Evolutionary conservation across 2,329 filamentous ascomycete genomes (phyloP).

Genomic region (Sclerotiophoma versabilis): DNA sequence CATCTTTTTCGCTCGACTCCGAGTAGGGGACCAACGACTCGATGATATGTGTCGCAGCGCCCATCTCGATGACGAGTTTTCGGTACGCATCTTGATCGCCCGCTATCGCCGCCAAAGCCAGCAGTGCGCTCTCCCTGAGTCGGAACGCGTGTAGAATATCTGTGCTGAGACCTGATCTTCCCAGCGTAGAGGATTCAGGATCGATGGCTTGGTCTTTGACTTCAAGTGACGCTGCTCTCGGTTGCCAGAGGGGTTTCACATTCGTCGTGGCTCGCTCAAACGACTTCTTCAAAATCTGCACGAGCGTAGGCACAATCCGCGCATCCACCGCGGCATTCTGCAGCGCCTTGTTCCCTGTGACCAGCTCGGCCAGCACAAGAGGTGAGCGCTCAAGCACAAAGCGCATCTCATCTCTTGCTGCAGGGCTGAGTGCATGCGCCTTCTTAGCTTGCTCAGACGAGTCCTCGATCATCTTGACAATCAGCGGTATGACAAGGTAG

Average conservation of each 20-base stretch:
- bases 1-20: slow-evolving; percentile 61
- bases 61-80: slow-evolving; percentile 81
- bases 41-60: slow-evolving; percentile 81
- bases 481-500: slow-evolving; percentile 55
- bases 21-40: slow-evolving; percentile 76
- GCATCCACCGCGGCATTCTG: slow-evolving; percentile 84
- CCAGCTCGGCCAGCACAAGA: slow-evolving; percentile 76
- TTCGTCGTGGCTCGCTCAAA: slow-evolving; percentile 65
- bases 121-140: slow-evolving; percentile 77
- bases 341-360: slow-evolving; percentile 78
- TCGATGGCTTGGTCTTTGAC: slow-evolving; percentile 39
- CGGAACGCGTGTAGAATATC: slow-evolving; percentile 72
- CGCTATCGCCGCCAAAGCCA: slow-evolving; percentile 81
- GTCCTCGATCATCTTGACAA: slow-evolving; percentile 58
- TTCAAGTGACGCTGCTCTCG: slow-evolving; percentile 38
- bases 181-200: slow-evolving; percentile 43
- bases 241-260: slow-evolving; percentile 63
- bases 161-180: slow-evolving; percentile 50
- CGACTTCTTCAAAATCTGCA: slow-evolving; percentile 69
- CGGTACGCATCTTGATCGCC: slow-evolving; percentile 84
- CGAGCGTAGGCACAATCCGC: slow-evolving; percentile 66
- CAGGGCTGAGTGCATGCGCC: slow-evolving; percentile 50
- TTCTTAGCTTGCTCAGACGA: slow-evolving; percentile 35
- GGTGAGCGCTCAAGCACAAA: slow-evolving; percentile 65
- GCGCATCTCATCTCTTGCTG: slow-evolving; percentile 50